Percentiles rank a stretch among this genome's conserved stretches.
Evolutionary conservation across 495 filamentous ascomycete genomes (phyloP).

Genomic region (Baudoinia panamericana): DNA sequence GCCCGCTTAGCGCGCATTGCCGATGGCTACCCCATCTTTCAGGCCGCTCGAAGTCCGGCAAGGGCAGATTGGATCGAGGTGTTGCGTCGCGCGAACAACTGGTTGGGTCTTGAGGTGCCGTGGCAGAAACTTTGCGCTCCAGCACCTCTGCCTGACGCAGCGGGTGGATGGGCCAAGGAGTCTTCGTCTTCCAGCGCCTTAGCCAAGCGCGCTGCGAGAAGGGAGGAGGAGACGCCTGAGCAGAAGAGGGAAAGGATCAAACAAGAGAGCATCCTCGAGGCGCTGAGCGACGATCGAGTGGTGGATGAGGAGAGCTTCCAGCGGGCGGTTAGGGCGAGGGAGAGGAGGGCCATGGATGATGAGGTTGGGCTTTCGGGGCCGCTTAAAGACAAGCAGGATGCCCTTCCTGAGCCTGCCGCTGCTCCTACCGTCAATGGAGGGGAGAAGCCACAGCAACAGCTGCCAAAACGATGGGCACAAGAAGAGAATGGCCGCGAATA

Average conservation of each 20-base stretch:
- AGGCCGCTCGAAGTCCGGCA: slow-evolving; percentile 55
- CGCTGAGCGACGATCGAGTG: slow-evolving; percentile 49
- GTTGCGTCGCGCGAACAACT: slow-evolving; percentile 49
- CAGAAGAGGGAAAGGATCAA: slow-evolving; percentile 43
- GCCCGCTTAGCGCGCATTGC: slow-evolving; percentile 57
- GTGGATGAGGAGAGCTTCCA: slow-evolving; percentile 51
- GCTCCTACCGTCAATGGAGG: slow-evolving; percentile 18
- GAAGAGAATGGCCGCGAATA: slow-evolving; percentile 51
- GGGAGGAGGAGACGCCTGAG: slow-evolving; percentile 37
- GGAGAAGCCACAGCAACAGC: slow-evolving; percentile 2
- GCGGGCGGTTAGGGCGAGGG: slow-evolving; percentile 44
- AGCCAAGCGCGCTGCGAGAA: slow-evolving; percentile 21
- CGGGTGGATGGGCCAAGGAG: slow-evolving; percentile 20
- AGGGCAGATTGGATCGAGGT: slow-evolving; percentile 71
- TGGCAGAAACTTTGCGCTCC: slow-evolving; percentile 65
- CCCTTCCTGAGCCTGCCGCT: background rate
- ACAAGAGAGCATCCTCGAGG: slow-evolving; percentile 51
- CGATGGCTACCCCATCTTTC: slow-evolving; percentile 69
- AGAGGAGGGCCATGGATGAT: slow-evolving; percentile 41
- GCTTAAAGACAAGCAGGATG: slow-evolving; percentile 7
- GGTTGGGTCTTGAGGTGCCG: slow-evolving; percentile 44
- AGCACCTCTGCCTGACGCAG: slow-evolving; percentile 42
- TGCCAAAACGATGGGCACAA: slow-evolving; percentile 48
- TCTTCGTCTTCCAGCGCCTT: background rate
- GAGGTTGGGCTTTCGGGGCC: slow-evolving; percentile 25